Percentiles rank a stretch among this genome's conserved stretches.
Evolutionary conservation across 331 rosid species (phyloP).

Genomic region (Rhamnella rubrinervis): DNA sequence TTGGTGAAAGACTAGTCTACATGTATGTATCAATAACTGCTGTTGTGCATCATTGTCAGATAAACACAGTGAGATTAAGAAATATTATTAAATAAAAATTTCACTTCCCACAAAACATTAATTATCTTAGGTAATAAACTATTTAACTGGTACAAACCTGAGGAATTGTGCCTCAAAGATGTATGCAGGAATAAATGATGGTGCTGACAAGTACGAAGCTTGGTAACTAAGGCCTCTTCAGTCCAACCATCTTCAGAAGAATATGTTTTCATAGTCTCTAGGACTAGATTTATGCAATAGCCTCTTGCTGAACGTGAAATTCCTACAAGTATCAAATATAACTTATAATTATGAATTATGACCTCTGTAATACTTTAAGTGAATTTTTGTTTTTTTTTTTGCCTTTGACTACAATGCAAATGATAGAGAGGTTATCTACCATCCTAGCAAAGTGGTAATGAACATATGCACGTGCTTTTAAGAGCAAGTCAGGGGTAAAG

Average conservation of each 20-base stretch:
- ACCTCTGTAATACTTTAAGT: background rate
- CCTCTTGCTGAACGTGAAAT: constrained; percentile 92
- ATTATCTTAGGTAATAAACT: background rate
- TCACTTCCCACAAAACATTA: background rate
- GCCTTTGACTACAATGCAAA: background rate
- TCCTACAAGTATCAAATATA: constrained; percentile 42
- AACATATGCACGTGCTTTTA: background rate
- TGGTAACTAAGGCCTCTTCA: constrained; percentile 85
- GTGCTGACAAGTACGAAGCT: constrained; percentile 88
- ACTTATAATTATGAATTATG: constrained; percentile 1
- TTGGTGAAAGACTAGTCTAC: no score
- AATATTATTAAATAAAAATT: background rate
- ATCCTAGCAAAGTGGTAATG: background rate
- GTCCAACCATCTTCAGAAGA: constrained; percentile 84
- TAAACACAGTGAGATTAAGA: no score
- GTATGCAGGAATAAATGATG: constrained; percentile 82
- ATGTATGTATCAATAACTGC: no score
- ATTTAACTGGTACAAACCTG: constrained; percentile 51
- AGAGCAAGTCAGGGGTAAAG: no score
- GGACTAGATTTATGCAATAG: constrained; percentile 70
- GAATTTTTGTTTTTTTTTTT: background rate
- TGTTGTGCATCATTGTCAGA: no score
- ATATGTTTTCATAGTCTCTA: constrained; percentile 95
- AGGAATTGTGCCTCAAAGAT: constrained; percentile 63
- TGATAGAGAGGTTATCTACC: background rate